Evolutionary conservation across 192 early-diverging fungal species (phyloP).

Genomic region (Gigaspora rosea): DNA sequence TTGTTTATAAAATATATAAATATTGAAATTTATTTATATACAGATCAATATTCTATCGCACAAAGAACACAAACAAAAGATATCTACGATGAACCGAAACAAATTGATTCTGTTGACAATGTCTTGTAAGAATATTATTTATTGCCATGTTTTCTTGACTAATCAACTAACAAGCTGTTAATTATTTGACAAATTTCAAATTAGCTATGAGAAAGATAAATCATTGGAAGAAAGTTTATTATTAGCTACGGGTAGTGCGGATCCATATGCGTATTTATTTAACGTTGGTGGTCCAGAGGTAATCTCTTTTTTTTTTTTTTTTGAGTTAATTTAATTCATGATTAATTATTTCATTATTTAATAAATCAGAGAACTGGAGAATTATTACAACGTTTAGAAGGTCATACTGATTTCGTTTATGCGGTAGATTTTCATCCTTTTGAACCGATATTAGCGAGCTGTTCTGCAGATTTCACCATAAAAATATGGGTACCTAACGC

Average conservation of each 20-base stretch:
- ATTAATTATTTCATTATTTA: background rate
- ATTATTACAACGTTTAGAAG: conserved; percentile 82
- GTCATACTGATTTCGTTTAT: conserved; percentile 93
- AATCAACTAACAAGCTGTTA: too few relatives aligned
- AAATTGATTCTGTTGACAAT: too few relatives aligned
- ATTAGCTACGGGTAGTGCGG: conserved; percentile 80
- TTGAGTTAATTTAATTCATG: too few relatives aligned
- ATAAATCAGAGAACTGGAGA: conserved; percentile 48
- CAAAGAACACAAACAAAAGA: background rate
- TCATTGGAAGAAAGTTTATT: conserved; percentile 59
- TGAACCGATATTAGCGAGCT: conserved; percentile 79
- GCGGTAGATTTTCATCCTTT: conserved; percentile 87
- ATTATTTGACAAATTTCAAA: background rate
- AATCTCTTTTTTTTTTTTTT: background rate
- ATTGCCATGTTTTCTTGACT: too few relatives aligned
- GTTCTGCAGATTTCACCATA: conserved; percentile 83
- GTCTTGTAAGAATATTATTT: too few relatives aligned
- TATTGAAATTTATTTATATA: background rate
- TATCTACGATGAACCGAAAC: too few relatives aligned
- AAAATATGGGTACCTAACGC: conserved; percentile 70
- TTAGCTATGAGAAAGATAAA: conserved; percentile 44
- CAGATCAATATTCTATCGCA: conserved; percentile 20
- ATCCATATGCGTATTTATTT: conserved; percentile 82
- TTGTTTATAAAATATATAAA: too few relatives aligned
- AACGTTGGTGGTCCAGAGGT: conserved; percentile 56